Conservation (phyloP, 495 filamentous ascomycete genomes). For the Mytilinidion resinicola region DNA sequence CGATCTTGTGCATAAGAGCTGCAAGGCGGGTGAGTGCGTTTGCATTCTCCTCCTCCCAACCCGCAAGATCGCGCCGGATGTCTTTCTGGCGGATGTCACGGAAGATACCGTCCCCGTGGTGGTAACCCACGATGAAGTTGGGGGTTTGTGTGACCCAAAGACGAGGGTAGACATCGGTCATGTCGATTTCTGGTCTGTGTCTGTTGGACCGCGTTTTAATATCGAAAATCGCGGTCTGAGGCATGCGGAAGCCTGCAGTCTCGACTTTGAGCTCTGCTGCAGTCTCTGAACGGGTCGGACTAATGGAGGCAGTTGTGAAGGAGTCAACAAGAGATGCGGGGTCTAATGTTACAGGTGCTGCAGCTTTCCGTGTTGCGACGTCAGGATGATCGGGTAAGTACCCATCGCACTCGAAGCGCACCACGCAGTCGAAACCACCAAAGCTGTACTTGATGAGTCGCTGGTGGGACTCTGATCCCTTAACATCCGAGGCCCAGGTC, state of each 20-base stretch:
- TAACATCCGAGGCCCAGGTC: slow-evolving; percentile 46
- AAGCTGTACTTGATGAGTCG: slow-evolving; percentile 55
- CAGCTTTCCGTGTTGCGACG: not conserved
- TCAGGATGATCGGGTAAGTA: slow-evolving; percentile 35
- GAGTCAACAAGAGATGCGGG: not conserved
- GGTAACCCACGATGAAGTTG: slow-evolving; percentile 56
- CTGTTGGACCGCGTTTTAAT: slow-evolving; percentile 55
- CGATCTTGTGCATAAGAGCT: slow-evolving; percentile 42
- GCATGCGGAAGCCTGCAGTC: slow-evolving; percentile 25
- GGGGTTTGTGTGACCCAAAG: slow-evolving; percentile 59
- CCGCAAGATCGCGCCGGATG: slow-evolving; percentile 40
- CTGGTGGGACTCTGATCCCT: slow-evolving; percentile 55
- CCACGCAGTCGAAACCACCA: slow-evolving; percentile 46
- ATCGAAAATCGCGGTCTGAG: slow-evolving; percentile 54
- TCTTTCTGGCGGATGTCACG: slow-evolving; percentile 45
- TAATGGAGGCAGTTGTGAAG: not conserved
- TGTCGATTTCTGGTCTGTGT: slow-evolving; percentile 33
- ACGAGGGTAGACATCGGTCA: slow-evolving; percentile 46
- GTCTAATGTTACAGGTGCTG: not conserved
- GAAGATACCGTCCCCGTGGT: slow-evolving; percentile 47
- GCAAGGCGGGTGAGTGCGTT: slow-evolving; percentile 37
- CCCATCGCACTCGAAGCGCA: slow-evolving; percentile 61
- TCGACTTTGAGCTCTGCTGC: slow-evolving; percentile 11
- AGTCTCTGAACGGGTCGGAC: not conserved
- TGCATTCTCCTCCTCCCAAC: slow-evolving; percentile 49